Evolutionary conservation across 2,329 filamentous ascomycete species (phyloP).

Genomic region (Triangularia verruculosa): DNA sequence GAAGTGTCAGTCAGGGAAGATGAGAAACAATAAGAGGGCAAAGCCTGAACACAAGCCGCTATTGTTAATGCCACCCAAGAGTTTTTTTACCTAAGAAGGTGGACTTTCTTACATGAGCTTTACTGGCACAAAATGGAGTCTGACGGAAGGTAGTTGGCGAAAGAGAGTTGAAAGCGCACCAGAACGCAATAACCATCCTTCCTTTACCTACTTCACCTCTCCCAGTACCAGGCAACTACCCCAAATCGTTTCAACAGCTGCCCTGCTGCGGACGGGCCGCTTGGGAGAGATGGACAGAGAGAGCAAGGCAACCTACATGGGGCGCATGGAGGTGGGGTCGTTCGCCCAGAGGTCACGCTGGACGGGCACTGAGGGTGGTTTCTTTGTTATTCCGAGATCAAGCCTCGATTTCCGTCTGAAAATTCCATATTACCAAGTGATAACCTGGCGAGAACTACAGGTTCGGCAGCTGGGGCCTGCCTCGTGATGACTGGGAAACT

Average conservation of each 20-base stretch:
- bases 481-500: neutral
- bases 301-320: neutral
- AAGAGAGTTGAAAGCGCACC: neutral
- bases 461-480: neutral
- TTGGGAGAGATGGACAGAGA: neutral
- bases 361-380: neutral
- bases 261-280: neutral
- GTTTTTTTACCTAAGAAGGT: neutral
- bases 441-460: neutral
- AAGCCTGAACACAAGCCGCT: neutral
- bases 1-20: neutral
- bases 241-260: neutral
- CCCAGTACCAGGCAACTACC: neutral
- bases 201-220: neutral
- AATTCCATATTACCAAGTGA: neutral
- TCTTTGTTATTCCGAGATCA: neutral
- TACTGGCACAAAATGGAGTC: neutral
- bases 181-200: neutral
- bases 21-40: neutral
- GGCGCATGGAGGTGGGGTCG: neutral
- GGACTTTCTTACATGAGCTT: neutral
- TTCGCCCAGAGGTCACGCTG: neutral
- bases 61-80: neutral
- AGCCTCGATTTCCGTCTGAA: neutral
- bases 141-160: neutral